Base-by-base conservation (phyloP, 73 alveolate species). In the Blepharisma stoltei region DNA sequence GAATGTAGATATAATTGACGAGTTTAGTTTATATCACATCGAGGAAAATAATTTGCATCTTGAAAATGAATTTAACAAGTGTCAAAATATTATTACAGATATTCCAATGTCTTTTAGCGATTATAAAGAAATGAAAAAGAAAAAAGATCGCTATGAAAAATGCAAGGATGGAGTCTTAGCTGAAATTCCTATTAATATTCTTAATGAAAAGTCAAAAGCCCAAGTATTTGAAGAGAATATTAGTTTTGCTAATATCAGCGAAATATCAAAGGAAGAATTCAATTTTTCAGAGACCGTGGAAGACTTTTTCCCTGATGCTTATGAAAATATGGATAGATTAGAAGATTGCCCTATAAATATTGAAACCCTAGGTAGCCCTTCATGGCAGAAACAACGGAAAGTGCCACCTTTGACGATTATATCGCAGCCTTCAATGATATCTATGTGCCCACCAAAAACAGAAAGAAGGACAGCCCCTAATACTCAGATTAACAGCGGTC, bases 281-380 rank as follows among this genome's bases (percentile, higher is more conserved):
- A 60, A 25, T 9, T 14, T 60, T 60, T 38, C 46, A 38, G 23
- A 14, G 37, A 60, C 73, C 5, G 49, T 25, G 38, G 14, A 60
- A 60, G 23, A 32, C 3, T 32, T 32, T 32, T 32, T 32, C 41
- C 41, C 41, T 32, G 41, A 32, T 32, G 41, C 41, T 32, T 32
- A 32, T 32, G 41, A 32, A 32, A 32, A 32, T 32, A 32, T 32
- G 0, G 73, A 60, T 9, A 8, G 18, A 60, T 2, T 18, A 3
- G 73, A 60, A 25, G 27, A 11, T 14, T 50, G n/a, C 2, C 46
- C 14, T 0, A 60, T 60, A 8, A 9, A 14, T 18, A 60, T 60
- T 18, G 73, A 60, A 8, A 60, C 73, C 18, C 4, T 60, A 20
- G 73, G 73, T 9, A 60, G 73, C 23, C 73, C 73, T 18, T 18